Evolutionary conservation across 2,329 filamentous ascomycete species (phyloP).

Genomic region (Lanzia echinophila): DNA sequence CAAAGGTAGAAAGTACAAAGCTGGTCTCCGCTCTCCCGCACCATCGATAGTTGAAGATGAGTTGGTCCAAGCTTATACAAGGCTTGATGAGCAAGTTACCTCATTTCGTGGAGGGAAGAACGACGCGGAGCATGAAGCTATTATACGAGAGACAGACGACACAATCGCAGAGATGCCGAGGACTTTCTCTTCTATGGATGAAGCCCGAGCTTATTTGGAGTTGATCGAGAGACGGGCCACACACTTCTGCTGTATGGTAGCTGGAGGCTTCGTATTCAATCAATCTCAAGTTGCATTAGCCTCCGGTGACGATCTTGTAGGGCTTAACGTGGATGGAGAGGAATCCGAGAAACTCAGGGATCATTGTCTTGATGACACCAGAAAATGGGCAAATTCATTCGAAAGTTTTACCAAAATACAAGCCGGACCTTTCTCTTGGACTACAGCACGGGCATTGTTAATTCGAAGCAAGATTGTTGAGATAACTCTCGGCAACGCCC

Average conservation of each 20-base stretch:
- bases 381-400: not conserved
- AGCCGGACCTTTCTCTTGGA: not conserved
- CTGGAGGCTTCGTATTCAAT: not conserved
- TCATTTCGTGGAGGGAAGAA: conserved; percentile 5
- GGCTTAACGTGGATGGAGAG: not conserved
- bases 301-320: not conserved
- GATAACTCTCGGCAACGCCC: not conserved
- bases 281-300: not conserved
- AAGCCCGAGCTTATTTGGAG: conserved; percentile 14
- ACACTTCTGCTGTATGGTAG: conserved; percentile 12
- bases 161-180: conserved; percentile 10
- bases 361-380: not conserved
- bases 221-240: conserved; percentile 13
- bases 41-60: conserved; percentile 11
- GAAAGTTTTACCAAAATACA: not conserved
- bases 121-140: conserved; percentile 3
- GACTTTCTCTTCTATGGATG: not conserved
- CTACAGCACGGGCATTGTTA: not conserved
- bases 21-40: conserved; percentile 4
- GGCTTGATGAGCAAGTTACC: conserved; percentile 14
- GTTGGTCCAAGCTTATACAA: conserved; percentile 8
- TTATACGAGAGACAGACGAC: conserved; percentile 8
- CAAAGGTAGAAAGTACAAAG: not conserved
- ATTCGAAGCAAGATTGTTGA: not conserved
- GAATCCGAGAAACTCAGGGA: not conserved